Evolutionary conservation across 108 stramenopile genomes (phyloP), one percentile per base, ranked within the genome.

Genomic region (Cyclotella sp.): DNA sequence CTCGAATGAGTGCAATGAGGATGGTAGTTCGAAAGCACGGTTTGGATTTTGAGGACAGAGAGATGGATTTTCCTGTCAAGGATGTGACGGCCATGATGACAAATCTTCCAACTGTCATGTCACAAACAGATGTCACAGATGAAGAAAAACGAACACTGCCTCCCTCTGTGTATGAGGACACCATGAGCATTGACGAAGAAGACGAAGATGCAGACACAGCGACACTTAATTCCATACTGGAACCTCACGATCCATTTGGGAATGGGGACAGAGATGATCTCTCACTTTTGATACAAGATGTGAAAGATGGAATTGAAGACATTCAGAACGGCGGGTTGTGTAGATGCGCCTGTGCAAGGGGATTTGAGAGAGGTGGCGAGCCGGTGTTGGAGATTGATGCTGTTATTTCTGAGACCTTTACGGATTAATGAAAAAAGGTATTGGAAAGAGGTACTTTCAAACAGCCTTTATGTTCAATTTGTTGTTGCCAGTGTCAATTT

Each of bases 291-390:
- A 63, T 63, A 45, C 63, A 53, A 45, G 73, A 75, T 57, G 64
- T 75, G 10, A 65, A 65, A 52, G 53, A 55, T 52, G 73, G 73
- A 34, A 61, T 76, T 40, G 60, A 76, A 39, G 49, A 30, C 47
- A 47, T 76, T 30, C 30, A 66, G 53, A 55, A 67, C 43, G 75
- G 66, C 15, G 49, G 58, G 3, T 15, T 67, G 14, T 76, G 75
- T 68, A 43, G 63, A 21, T 60, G 49, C 41, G 59, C 59, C 18
- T 24, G 60, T 59, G 45, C 49, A 9, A 24, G 22, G 16, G 49
- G 45, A 9, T 9, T 47, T 21, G 63, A 68, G 44, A 65, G 64
- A 24, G 49, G 18, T 18, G 49, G 27, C 8, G 30, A 30, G 21
- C 69, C 69, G 13, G 3, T 12, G 44, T 57, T 61, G 60, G 60